Percentiles rank a stretch among this genome's conserved stretches.
phyloP scores from a whole-genome alignment of 164 flowering plant genomes.

The Litsea cubeba region DNA sequence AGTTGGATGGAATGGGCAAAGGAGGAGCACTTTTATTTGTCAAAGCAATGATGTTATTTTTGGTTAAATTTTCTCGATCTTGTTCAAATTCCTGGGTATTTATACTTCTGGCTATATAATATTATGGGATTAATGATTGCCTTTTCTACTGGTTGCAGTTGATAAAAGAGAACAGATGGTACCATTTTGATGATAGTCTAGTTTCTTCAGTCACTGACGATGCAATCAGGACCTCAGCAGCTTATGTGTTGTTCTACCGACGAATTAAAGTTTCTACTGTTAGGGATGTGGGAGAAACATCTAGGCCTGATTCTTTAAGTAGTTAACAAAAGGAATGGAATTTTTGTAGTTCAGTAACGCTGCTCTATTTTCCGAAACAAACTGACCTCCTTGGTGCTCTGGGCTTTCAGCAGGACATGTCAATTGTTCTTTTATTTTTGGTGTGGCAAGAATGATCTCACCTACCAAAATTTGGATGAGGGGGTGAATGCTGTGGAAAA shows the following conservation, averaged over 20 bases:
- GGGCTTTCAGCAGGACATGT: not conserved
- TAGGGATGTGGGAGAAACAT: constrained; percentile 29
- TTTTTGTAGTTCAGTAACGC: not conserved
- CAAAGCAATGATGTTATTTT: too few relatives aligned
- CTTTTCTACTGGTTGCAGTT: constrained; percentile 38
- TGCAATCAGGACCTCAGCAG: constrained; percentile 78
- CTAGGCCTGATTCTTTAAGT: constrained; percentile 2
- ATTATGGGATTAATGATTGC: not conserved
- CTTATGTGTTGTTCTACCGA: constrained; percentile 76
- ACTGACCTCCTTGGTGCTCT: not conserved
- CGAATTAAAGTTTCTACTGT: constrained; percentile 41
- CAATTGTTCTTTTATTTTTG: not conserved
- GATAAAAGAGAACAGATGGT: constrained; percentile 77
- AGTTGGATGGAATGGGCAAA: too few relatives aligned
- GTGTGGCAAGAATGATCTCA: not conserved
- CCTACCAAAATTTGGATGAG: not conserved
- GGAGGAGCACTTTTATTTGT: too few relatives aligned
- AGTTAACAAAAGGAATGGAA: not conserved
- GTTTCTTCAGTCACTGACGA: constrained; percentile 61
- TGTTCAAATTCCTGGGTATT: too few relatives aligned
- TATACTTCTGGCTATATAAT: too few relatives aligned
- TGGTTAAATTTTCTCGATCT: too few relatives aligned
- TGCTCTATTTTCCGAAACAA: not conserved
- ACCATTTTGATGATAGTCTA: constrained; percentile 82
- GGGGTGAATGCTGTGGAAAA: not conserved